phyloP scores from a whole-genome alignment of 192 early-diverging fungal genomes.

The Rhizoclosmatium globosum region DNA sequence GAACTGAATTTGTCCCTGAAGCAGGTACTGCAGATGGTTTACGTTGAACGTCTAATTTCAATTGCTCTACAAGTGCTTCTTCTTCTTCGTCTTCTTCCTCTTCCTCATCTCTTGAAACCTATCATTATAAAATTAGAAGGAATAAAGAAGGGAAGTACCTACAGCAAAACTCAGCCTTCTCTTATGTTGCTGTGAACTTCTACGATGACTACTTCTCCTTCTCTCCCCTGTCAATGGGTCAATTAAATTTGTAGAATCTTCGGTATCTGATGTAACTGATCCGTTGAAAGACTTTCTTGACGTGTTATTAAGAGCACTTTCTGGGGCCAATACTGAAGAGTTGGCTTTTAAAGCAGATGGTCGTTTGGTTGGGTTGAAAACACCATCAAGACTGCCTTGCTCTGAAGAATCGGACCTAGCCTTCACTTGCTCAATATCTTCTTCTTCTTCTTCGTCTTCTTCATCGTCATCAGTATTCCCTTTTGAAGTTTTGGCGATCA shows the following conservation, averaged over 20 bases:
- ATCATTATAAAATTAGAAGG: neutral
- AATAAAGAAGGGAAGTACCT: neutral
- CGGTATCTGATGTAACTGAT: neutral
- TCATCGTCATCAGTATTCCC: too few relatives aligned
- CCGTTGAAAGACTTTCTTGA: neutral
- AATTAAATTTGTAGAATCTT: neutral
- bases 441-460: too few relatives aligned
- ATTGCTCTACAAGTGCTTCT: neutral
- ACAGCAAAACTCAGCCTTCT: slow-evolving; percentile 3
- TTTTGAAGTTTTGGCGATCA: too few relatives aligned
- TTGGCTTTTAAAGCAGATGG: too few relatives aligned
- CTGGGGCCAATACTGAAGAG: too few relatives aligned
- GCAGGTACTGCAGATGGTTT: too few relatives aligned
- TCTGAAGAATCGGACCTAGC: too few relatives aligned
- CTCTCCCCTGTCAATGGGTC: neutral
- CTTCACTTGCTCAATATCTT: too few relatives aligned
- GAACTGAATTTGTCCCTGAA: neutral
- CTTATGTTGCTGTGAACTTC: neutral
- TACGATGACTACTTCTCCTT: neutral
- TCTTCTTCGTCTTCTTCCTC: neutral
- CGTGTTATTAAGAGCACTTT: neutral
- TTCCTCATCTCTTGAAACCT: neutral
- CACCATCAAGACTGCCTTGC: too few relatives aligned
- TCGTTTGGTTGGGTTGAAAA: too few relatives aligned
- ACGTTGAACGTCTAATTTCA: neutral